Percentiles rank a stretch among this genome's conserved stretches.
These are phyloP conservation scores for Cryptosporidium tyzzeri DNA, from an alignment of 169 alveolate species.

Conservation along the genomic window DNA sequence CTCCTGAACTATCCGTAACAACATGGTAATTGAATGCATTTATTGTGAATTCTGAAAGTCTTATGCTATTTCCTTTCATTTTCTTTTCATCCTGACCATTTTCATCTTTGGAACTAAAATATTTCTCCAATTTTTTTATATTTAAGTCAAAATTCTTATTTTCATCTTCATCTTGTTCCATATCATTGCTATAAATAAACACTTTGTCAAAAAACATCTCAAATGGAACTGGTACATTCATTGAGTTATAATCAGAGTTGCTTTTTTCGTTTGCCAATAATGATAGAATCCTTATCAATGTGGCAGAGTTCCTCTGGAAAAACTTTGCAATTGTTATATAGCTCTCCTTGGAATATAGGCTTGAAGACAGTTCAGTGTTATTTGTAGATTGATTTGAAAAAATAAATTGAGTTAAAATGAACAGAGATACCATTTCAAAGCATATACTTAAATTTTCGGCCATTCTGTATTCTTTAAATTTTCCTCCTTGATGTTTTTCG, in stretches of 20 bases:
- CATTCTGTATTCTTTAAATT: neutral
- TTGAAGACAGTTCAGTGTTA: neutral
- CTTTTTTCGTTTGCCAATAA: neutral
- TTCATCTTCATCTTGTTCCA: neutral
- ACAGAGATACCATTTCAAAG: conserved; percentile 23
- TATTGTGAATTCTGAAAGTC: neutral
- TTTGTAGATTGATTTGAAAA: neutral
- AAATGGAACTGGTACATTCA: conserved; percentile 9
- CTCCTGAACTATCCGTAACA: conserved; percentile 17
- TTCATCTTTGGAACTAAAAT: no score
- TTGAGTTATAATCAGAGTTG: neutral
- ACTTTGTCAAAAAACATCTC: conserved; percentile 18
- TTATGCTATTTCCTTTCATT: neutral
- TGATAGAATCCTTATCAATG: conserved; percentile 8
- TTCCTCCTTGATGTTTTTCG: neutral
- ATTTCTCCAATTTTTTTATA: neutral
- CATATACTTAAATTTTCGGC: conserved; percentile 7
- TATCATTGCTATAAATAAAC: neutral
- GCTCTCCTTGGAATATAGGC: conserved; percentile 42
- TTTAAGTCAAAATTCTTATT: neutral
- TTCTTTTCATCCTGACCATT: neutral
- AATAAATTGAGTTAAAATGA: conserved; percentile 36
- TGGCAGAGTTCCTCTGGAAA: conserved; percentile 30
- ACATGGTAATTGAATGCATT: conserved; percentile 38
- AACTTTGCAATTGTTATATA: conserved; percentile 15